Conservation (phyloP, 495 filamentous ascomycete genomes). For the Xylaria curta region DNA sequence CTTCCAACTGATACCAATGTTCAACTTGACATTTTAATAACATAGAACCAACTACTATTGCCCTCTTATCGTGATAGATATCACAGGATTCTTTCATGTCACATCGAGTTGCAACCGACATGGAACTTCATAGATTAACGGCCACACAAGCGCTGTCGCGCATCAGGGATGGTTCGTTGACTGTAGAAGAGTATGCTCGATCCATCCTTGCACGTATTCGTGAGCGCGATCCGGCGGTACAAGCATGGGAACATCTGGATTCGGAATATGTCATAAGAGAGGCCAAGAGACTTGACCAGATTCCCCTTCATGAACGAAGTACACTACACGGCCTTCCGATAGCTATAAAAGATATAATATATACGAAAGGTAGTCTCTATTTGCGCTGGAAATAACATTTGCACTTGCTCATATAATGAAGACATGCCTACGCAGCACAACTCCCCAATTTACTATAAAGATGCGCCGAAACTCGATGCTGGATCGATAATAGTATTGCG, state of each 20-base stretch:
- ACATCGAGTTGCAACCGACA: constrained; percentile 10
- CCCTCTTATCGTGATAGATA: background rate
- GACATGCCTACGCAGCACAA: constrained; percentile 61
- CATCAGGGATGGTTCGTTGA: constrained; percentile 46
- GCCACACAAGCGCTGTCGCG: constrained; percentile 46
- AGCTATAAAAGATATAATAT: constrained; percentile 64
- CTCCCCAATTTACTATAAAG: constrained; percentile 53
- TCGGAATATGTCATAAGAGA: constrained; percentile 54
- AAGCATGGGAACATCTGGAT: constrained; percentile 62
- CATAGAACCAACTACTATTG: background rate
- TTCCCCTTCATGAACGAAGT: constrained; percentile 53
- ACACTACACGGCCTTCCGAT: constrained; percentile 61
- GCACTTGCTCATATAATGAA: constrained; percentile 29
- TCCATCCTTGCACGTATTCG: constrained; percentile 59
- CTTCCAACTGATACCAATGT: background rate
- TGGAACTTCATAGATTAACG: constrained; percentile 47
- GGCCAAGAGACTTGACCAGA: constrained; percentile 57
- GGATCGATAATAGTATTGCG: constrained; percentile 51
- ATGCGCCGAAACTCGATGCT: constrained; percentile 50
- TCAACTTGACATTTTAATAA: background rate
- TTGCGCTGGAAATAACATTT: background rate
- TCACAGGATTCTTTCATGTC: background rate
- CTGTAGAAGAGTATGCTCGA: constrained; percentile 58
- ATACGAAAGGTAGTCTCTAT: constrained; percentile 55
- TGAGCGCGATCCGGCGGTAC: constrained; percentile 51